Evolutionary conservation across 106 monocot genomes (phyloP), one percentile per base, ranked within the genome.

Genomic region (Platanthera zijinensis): DNA sequence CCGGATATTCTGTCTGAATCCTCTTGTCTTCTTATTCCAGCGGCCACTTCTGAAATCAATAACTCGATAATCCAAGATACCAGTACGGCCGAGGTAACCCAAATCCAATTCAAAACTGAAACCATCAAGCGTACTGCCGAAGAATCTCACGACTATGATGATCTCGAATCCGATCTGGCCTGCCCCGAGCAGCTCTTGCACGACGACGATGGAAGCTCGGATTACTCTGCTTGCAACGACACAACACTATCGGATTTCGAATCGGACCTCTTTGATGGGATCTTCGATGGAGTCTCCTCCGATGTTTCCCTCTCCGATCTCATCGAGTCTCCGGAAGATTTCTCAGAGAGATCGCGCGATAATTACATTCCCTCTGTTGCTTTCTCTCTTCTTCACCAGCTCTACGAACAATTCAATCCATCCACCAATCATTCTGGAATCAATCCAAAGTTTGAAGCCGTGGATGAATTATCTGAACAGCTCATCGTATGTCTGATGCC

Each of bases 151-250:
- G 72, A 75, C 7, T 48, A 63, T 18, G 85, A 82, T 57, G 85
- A 82, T 57, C 75, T 80, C 75, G 57, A 75, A 48, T 72, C 78
- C 17, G 81, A 87, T 59, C 88, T 94, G 7, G 84, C 79, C 1
- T 94, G 94, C 78, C 84, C 86, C 1, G 94, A 94, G 82, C 61
- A 82, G 69, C 74, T 94, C 73, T 75, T 84, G 25, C 25, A 25
- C 0, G 66, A 57, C 4, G 76, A 73, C 30, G 79, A 69, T 8
- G 82, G 73, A 47, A 57, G 73, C 76, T 80, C 78, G 48, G 84
- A 80, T 69, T 80, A 83, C 78, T 86, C 85, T 8, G 80, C 78
- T 51, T 84, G 79, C 74, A 84, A 89, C 52, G 86, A 84, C 77
- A 73, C 73, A 62, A 78, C 83, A 52, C 67, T 82, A 2, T 86